Evolutionary conservation across 2,329 filamentous ascomycete genomes (phyloP), one percentile per base, ranked within the genome.

Genomic region (Rasamsonia emersonii): DNA sequence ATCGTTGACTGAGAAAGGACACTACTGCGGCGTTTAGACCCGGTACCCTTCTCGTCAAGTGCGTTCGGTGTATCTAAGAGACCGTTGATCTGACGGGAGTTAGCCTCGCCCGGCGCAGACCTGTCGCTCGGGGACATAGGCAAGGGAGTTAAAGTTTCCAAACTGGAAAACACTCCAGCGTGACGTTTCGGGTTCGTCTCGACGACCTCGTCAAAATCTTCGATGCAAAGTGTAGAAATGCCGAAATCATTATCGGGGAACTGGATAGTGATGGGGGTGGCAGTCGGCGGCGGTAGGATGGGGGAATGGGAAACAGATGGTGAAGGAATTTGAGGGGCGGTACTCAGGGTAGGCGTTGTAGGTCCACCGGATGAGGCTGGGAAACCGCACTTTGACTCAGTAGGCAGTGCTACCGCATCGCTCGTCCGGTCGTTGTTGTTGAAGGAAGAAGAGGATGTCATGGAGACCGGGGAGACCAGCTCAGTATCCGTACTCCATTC

Each of bases 1-100:
- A 71, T 64, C 11, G 57, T 58, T 20, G 47, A 55, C n/a, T n/a
- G n/a, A n/a, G n/a, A n/a, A n/a, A n/a, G 28, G 47, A 48, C n/a
- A n/a, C n/a, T n/a, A n/a, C n/a, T n/a, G n/a, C n/a, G n/a, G 36
- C 56, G 55, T 3, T 51, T 45, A 16, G 52, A 31, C n/a, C n/a
- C n/a, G n/a, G n/a, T n/a, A n/a, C n/a, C n/a, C n/a, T n/a, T n/a
- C n/a, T n/a, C 8, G 28, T 21, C 18, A 32, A 38, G 24, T 38
- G 32, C 17, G 29, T 19, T 8, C 20, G 28, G 18, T 4, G 39
- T 36, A 30, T 44, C 35, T 28, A 45, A 44, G 6, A 36, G 36
- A 15, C 44, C 38, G 26, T 32, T 39, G 28, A 28, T 40, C 4
- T 30, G 16, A 19, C 33, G 32, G n/a, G 20, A 24, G 20, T 37